Conservation (phyloP, 208 protist genomes). For the Crithidia bombi region DNA sequence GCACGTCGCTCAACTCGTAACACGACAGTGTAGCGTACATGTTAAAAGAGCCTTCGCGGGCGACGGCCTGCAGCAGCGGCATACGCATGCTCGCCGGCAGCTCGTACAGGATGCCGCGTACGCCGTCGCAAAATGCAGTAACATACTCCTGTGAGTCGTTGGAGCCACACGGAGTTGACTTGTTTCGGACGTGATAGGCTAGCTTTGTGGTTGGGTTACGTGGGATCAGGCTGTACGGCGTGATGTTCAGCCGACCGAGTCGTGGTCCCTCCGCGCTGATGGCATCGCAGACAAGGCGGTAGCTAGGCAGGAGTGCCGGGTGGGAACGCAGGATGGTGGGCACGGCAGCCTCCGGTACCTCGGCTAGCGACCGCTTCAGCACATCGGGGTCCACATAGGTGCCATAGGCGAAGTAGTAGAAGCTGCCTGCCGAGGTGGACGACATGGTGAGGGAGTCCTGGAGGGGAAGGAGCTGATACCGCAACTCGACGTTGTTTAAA, state of each 20-base stretch:
- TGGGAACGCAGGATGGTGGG: slow-evolving; percentile 1
- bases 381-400: slow-evolving; percentile 20
- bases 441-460: slow-evolving; percentile 7
- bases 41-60: slow-evolving; percentile 49
- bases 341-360: background rate
- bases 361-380: slow-evolving; percentile 6
- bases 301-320: slow-evolving; percentile 28
- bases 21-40: slow-evolving; percentile 31
- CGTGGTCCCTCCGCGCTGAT: slow-evolving; percentile 44
- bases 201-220: background rate
- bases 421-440: slow-evolving; percentile 8
- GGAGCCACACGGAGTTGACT: background rate
- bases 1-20: slow-evolving; percentile 22
- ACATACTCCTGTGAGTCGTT: background rate
- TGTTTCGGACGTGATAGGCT: background rate
- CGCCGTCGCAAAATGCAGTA: slow-evolving; percentile 29
- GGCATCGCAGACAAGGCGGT: slow-evolving; percentile 38
- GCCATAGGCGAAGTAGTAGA: slow-evolving; percentile 55
- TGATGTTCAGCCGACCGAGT: slow-evolving; percentile 40
- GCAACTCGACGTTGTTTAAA: no score
- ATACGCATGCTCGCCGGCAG: slow-evolving; percentile 24
- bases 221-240: slow-evolving; percentile 10
- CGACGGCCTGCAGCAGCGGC: slow-evolving; percentile 41
- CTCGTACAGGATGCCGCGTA: slow-evolving; percentile 45
- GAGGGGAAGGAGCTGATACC: background rate